Conservation (phyloP, 2,329 filamentous ascomycete genomes). For the Cercospora nicotianae region DNA sequence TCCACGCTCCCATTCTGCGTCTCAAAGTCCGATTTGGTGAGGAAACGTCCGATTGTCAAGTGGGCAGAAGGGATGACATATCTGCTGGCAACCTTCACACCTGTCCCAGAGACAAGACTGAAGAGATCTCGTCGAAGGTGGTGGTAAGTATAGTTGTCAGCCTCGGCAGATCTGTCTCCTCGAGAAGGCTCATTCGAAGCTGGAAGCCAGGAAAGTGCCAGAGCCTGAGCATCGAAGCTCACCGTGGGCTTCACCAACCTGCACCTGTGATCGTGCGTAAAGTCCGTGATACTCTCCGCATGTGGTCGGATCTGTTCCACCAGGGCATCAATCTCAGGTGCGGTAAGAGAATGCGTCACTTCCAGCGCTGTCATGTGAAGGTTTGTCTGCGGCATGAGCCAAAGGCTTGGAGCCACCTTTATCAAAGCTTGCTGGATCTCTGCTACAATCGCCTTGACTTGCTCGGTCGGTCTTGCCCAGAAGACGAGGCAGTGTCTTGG, state of each 20-base stretch:
- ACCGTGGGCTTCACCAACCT: constrained; percentile 79
- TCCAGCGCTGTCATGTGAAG: constrained; percentile 88
- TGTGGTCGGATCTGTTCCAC: constrained; percentile 57
- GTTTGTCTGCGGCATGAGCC: constrained; percentile 77
- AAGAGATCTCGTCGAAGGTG: constrained; percentile 82
- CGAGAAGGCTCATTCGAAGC: constrained; percentile 61
- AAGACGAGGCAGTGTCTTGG: constrained; percentile 79
- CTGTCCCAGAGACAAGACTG: constrained; percentile 57
- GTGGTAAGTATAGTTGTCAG: constrained; percentile 81
- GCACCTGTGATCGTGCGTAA: constrained; percentile 65
- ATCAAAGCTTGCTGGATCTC: constrained; percentile 67
- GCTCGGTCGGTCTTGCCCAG: constrained; percentile 79
- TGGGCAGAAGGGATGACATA: constrained; percentile 90
- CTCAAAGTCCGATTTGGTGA: constrained; percentile 62
- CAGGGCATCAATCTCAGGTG: constrained; percentile 65
- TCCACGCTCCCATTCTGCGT: constrained; percentile 46
- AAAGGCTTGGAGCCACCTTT: constrained; percentile 72
- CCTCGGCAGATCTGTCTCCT: constrained; percentile 9
- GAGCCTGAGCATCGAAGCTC: constrained; percentile 79
- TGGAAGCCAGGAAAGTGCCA: constrained; percentile 85
- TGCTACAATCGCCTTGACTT: constrained; percentile 66
- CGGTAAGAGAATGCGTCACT: constrained; percentile 74
- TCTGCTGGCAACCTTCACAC: constrained; percentile 70
- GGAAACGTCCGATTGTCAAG: constrained; percentile 80
- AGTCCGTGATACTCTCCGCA: constrained; percentile 63